Percentiles rank a stretch among this genome's conserved stretches.
phyloP scores from a whole-genome alignment of 306 rosid species.

The Coriaria nepalensis region DNA sequence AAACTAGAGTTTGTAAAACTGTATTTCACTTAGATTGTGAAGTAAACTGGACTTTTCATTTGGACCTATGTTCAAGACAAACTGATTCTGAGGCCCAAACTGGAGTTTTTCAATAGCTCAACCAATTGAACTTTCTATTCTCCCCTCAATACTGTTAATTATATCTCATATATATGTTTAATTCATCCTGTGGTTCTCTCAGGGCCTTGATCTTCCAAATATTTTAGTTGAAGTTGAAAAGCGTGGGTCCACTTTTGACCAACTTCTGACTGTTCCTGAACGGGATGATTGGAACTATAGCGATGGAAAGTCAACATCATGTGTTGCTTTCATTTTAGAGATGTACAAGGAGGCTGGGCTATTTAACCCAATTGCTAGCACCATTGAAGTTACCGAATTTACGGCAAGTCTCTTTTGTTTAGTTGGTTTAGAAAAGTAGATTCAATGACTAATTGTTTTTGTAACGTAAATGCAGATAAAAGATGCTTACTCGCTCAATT shows the following conservation, averaged over 20 bases:
- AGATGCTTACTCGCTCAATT: conserved; percentile 81
- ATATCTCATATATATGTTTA: not conserved
- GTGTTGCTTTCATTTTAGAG: conserved; percentile 75
- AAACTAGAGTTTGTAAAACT: too few species aligned
- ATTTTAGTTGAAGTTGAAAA: conserved; percentile 73
- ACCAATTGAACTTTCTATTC: too few species aligned
- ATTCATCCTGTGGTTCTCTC: conserved; percentile 17
- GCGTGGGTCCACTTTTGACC: conserved; percentile 79
- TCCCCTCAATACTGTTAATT: too few species aligned
- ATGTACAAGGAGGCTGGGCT: conserved; percentile 94
- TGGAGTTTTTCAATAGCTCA: too few species aligned
- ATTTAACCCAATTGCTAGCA: conserved; percentile 67
- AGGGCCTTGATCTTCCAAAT: conserved; percentile 77
- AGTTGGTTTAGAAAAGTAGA: not conserved
- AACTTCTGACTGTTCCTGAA: conserved; percentile 77
- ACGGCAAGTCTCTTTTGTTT: conserved; percentile 44
- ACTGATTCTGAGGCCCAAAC: too few species aligned
- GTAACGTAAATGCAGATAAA: conserved; percentile 54
- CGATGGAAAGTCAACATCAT: conserved; percentile 90
- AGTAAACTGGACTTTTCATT: too few species aligned
- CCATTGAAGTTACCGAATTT: conserved; percentile 89
- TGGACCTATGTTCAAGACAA: too few species aligned
- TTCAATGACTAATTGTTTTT: conserved; percentile 1
- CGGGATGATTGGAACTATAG: conserved; percentile 82
- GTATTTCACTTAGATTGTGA: too few species aligned